Percentiles rank a stretch among this genome's conserved stretches.
Conservation (phyloP, 345 rosid genomes). For the Arabis hirsuta region DNA sequence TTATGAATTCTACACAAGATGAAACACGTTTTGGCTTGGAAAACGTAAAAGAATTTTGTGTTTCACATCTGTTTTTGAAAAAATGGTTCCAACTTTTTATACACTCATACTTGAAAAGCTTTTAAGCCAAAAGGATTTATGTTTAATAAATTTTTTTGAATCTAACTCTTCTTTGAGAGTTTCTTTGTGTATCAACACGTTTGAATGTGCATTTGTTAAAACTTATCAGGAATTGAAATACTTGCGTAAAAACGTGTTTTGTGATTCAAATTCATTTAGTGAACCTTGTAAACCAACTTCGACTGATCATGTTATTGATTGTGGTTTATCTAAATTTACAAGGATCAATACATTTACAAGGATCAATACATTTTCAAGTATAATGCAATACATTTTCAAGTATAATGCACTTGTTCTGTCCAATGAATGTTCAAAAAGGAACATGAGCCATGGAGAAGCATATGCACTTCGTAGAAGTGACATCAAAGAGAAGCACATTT, state of each 20-base stretch:
- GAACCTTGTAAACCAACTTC: no score
- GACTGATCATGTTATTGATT: no score
- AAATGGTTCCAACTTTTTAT: background rate
- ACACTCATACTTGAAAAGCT: background rate
- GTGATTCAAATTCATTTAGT: no score
- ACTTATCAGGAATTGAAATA: no score
- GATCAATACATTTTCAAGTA: background rate
- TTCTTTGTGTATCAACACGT: no score
- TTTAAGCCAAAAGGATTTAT: background rate
- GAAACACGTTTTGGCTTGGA: background rate
- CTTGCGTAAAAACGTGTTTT: no score
- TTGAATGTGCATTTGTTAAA: no score
- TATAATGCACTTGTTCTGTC: background rate
- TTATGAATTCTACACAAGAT: background rate
- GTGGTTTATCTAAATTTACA: no score
- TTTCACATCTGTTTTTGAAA: background rate
- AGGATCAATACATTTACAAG: no score
- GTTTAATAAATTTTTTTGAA: no score
- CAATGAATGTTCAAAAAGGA: background rate
- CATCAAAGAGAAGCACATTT: background rate
- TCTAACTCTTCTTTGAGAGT: no score
- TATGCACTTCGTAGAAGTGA: background rate
- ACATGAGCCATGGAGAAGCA: background rate
- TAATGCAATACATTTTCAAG: background rate
- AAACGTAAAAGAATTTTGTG: background rate